Conservation (phyloP, 2,329 filamentous ascomycete genomes). For the Didymella lethalis region DNA sequence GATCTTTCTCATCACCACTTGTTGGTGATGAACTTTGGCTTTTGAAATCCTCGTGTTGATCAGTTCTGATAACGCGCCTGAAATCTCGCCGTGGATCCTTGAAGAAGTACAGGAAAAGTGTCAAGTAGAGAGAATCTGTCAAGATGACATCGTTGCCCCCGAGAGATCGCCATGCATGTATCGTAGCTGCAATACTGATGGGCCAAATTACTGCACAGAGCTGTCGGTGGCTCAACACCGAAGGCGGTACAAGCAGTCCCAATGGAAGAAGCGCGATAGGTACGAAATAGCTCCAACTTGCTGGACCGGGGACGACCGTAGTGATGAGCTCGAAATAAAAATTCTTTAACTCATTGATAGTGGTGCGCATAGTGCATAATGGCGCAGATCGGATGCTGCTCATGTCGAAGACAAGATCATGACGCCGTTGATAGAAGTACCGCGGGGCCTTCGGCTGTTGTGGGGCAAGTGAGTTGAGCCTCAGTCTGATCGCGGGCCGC, state of each 20-base stretch:
- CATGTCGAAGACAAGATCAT: not conserved
- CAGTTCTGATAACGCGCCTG: constrained; percentile 6
- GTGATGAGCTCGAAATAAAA: constrained; percentile 15
- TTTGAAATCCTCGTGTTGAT: not conserved
- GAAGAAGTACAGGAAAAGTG: constrained; percentile 20
- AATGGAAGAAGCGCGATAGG: constrained; percentile 16
- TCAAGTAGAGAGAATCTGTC: constrained; percentile 19
- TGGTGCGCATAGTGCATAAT: not conserved
- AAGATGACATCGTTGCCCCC: constrained; percentile 20
- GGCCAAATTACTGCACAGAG: constrained; percentile 13
- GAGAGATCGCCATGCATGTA: constrained; percentile 12
- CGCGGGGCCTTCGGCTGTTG: not conserved
- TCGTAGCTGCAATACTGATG: constrained; percentile 16
- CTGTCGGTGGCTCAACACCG: constrained; percentile 8
- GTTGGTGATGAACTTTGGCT: too few species aligned
- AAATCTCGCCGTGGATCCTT: constrained; percentile 20
- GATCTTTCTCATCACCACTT: not conserved
- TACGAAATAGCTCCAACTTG: constrained; percentile 17
- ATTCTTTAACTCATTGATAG: constrained; percentile 6
- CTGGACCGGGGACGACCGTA: constrained; percentile 20
- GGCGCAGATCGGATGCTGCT: not conserved
- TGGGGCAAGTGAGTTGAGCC: not conserved
- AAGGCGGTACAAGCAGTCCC: constrained; percentile 17
- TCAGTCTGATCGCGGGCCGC: too few species aligned
- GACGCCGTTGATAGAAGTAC: not conserved